phyloP scores from a whole-genome alignment of 805 yeast genomes.

The Priceomyces haplophilus region DNA sequence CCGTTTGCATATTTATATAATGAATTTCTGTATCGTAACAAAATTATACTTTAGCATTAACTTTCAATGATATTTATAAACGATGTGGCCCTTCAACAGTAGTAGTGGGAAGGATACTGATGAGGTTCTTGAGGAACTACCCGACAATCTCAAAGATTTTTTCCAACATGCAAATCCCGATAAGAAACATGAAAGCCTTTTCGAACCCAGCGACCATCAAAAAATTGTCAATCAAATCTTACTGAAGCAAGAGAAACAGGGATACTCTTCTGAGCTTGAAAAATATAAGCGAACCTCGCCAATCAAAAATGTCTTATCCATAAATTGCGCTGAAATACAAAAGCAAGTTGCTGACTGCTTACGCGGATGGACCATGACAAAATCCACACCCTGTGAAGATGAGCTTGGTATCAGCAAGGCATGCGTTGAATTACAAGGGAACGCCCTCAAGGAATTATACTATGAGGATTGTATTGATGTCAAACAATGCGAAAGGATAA shows the following conservation, averaged over 20 bases:
- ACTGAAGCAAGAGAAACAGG: constrained; percentile 12
- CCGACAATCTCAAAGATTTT: constrained; percentile 30
- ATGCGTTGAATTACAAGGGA: constrained; percentile 34
- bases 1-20: background rate
- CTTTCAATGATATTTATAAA: background rate
- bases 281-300: constrained; percentile 28
- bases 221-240: constrained; percentile 25
- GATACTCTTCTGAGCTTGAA: constrained; percentile 27
- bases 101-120: constrained; percentile 19
- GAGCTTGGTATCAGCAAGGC: constrained; percentile 24
- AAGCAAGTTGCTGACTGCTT: constrained; percentile 35
- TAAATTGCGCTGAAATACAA: constrained; percentile 43
- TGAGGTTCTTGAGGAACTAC: constrained; percentile 32
- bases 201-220: constrained; percentile 26
- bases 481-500: constrained; percentile 35
- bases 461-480: constrained; percentile 36
- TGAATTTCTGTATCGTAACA: background rate
- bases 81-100: constrained; percentile 33
- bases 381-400: constrained; percentile 27
- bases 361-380: constrained; percentile 27
- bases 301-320: constrained; percentile 21
- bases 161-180: constrained; percentile 31
- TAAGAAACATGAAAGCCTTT: constrained; percentile 17
- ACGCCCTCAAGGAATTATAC: constrained; percentile 31
- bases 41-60: background rate